A percentile compares a stretch with the other conserved stretches of the same genome.
These are phyloP conservation scores for Candida pseudocylindracea DNA, from an alignment of 1,139 yeast species.

Conservation along the genomic window DNA sequence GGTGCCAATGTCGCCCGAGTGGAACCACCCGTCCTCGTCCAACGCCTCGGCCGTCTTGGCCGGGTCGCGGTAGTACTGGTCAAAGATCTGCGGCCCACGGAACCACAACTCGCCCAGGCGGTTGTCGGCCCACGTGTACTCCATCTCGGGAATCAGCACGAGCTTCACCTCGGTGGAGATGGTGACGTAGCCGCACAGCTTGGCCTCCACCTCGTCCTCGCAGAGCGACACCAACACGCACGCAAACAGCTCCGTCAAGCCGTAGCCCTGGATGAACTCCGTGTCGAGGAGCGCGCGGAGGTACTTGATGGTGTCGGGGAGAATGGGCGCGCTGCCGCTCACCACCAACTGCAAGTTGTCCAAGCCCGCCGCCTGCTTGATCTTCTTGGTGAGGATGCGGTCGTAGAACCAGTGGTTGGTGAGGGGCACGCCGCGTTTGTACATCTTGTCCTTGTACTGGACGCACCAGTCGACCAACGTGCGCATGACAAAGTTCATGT, in stretches of 20 bases:
- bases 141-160: constrained; percentile 47
- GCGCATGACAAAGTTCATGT: constrained; percentile 3
- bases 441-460: constrained; percentile 9
- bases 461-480: constrained; percentile 2
- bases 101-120: constrained; percentile 25
- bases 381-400: constrained; percentile 5
- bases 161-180: constrained; percentile 33
- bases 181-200: constrained; percentile 29
- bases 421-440: constrained; percentile 6
- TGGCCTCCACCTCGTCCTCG: constrained; percentile 8
- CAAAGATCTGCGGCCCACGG: constrained; percentile 47
- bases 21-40: constrained; percentile 52
- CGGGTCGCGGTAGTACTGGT: constrained; percentile 36
- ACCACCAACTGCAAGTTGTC: constrained; percentile 3
- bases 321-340: constrained; percentile 59
- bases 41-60: constrained; percentile 27
- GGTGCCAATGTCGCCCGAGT: constrained; percentile 53
- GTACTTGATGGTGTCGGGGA: constrained; percentile 34
- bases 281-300: constrained; percentile 35
- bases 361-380: constrained; percentile 8
- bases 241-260: constrained; percentile 56
- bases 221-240: constrained; percentile 23
- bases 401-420: constrained; percentile 14
- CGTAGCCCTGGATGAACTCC: constrained; percentile 53
- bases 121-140: constrained; percentile 21